Percentiles rank a stretch among this genome's conserved stretches.
Conservation (phyloP, 1,284 basidiomycete genomes). For the Flammula alnicola region DNA sequence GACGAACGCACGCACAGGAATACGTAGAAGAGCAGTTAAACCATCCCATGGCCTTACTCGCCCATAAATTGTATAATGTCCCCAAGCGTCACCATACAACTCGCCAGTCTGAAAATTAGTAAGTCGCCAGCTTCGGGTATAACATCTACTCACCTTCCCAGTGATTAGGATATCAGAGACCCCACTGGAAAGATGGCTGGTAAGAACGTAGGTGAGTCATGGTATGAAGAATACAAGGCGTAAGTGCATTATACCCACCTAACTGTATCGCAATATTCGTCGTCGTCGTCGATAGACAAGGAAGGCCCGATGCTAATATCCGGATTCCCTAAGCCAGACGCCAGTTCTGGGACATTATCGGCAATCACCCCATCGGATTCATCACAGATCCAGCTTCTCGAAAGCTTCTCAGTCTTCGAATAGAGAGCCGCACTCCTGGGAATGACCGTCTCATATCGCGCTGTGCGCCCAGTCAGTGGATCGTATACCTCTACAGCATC, state of each 20-base stretch:
- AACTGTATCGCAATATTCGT: constrained; percentile 41
- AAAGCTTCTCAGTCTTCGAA: constrained; percentile 31
- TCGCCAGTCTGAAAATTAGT: constrained; percentile 39
- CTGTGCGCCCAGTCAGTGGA: constrained; percentile 36
- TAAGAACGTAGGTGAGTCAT: neutral
- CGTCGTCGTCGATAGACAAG: constrained; percentile 36
- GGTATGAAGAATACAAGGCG: neutral
- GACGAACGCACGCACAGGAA: constrained; percentile 40
- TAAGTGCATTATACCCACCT: constrained; percentile 21
- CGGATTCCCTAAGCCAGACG: constrained; percentile 21
- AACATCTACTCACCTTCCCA: constrained; percentile 42
- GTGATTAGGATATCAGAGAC: constrained; percentile 54
- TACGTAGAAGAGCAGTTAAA: constrained; percentile 47
- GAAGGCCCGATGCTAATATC: constrained; percentile 16
- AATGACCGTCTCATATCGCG: constrained; percentile 47
- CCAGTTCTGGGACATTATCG: constrained; percentile 25
- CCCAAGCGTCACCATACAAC: constrained; percentile 52
- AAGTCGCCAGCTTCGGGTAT: neutral
- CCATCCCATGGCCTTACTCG: constrained; percentile 56
- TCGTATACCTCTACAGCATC: constrained; percentile 45
- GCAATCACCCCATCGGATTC: constrained; percentile 34
- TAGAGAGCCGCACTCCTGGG: constrained; percentile 40
- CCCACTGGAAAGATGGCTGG: constrained; percentile 37
- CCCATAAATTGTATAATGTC: constrained; percentile 47
- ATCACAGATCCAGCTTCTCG: constrained; percentile 35